A percentile compares a stretch with the other conserved stretches of the same genome.
Conservation (phyloP, 2,329 filamentous ascomycete genomes). For the Apiospora koreana region DNA sequence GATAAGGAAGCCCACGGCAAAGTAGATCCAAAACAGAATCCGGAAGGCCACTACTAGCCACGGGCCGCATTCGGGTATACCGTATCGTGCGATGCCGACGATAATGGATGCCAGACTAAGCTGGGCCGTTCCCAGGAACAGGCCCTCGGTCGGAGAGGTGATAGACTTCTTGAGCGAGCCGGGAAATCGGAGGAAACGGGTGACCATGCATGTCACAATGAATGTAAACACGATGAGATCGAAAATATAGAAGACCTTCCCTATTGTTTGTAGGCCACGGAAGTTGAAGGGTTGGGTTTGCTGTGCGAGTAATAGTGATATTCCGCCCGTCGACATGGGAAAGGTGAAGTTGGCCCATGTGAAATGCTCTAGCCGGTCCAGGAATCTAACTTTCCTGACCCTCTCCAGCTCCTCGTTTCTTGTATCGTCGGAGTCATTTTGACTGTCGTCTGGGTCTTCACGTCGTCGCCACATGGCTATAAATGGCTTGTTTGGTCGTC, state of each 20-base stretch:
- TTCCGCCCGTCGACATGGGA: slow-evolving; percentile 49
- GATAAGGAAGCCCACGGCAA: slow-evolving; percentile 38
- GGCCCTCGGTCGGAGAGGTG: slow-evolving; percentile 50
- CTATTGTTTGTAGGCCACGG: slow-evolving; percentile 49
- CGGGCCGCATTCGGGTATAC: slow-evolving; percentile 37
- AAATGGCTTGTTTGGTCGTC: not conserved
- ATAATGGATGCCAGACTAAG: slow-evolving; percentile 46
- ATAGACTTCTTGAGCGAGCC: slow-evolving; percentile 46
- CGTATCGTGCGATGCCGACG: slow-evolving; percentile 39
- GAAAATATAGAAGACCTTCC: slow-evolving; percentile 50
- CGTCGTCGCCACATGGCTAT: not conserved
- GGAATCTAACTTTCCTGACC: slow-evolving; percentile 11
- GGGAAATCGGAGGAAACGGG: slow-evolving; percentile 46
- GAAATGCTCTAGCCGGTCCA: slow-evolving; percentile 37
- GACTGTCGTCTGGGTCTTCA: not conserved
- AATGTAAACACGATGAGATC: slow-evolving; percentile 48
- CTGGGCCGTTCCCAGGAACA: slow-evolving; percentile 42
- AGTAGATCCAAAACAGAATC: slow-evolving; percentile 44
- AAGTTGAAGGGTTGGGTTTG: slow-evolving; percentile 44
- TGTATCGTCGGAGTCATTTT: not conserved
- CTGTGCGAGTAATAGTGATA: slow-evolving; percentile 43
- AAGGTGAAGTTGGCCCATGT: slow-evolving; percentile 50
- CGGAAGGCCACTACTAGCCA: slow-evolving; percentile 41
- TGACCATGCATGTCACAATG: slow-evolving; percentile 34
- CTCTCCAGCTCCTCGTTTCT: slow-evolving; percentile 1